Base-by-base conservation (phyloP, 169 alveolate species). In the Cryptosporidium canis region DNA sequence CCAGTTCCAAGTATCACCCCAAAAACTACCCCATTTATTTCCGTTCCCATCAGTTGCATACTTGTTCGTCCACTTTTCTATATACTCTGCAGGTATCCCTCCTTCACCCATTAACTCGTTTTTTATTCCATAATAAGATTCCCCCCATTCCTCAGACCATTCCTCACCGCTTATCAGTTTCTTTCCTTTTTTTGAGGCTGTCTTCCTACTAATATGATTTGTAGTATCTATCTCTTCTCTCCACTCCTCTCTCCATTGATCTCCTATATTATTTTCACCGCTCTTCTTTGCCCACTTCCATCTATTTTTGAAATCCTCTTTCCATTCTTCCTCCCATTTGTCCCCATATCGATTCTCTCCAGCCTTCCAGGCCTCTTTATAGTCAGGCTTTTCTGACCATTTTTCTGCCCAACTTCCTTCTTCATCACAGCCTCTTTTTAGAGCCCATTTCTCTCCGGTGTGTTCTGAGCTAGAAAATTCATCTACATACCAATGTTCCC, bases 291-390 rank as follows among this genome's bases (percentile, higher is more conserved):
- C 87, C 87, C 87, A 77, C 6, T 77, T 77, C 87, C 87, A 77
- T n/a, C 61, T 77, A 77, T 77, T 77, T 43, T 77, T 24, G 21
- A 58, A 77, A 21, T 77, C 87, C 31, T 77, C 87, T 44, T 77
- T 77, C 87, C 87, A 77, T 24, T 77, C 87, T n/a, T 77, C 87
- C 33, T 77, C 87, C 87, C 87, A 77, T 24, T 41, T 77, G 58
- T 77, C 87, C 3, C 87, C 87, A 29, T 58, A 27, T 9, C 68
- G 24, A 61, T 77, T 77, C 27, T 77, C 87, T 6, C 87, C 87
- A 41, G 55, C 61, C 51, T 77, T 77, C 87, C 72, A 77, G 9
- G 87, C 87, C 29, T 77, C 87, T 58, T 77, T 77, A 58, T 77
- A 77, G 24, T 41, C 58, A 18, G 70, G 56, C 33, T 44, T 55